Evolutionary conservation across 345 rosid species (phyloP).

Genomic region (Brassica rapa): DNA sequence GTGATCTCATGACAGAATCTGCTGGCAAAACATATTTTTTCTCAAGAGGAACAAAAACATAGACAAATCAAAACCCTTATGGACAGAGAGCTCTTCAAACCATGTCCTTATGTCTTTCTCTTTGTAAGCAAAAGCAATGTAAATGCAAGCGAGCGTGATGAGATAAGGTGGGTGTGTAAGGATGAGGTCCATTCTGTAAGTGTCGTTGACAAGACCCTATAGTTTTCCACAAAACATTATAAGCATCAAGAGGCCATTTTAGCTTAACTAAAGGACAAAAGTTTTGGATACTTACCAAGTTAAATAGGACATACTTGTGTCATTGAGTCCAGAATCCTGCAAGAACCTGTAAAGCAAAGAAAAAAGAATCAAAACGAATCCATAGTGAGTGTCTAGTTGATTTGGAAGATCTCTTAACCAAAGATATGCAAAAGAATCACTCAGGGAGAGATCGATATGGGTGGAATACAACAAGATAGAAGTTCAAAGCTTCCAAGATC

Average conservation of each 20-base stretch:
- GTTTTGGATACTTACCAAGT: conserved; percentile 58
- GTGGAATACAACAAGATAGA: conserved; percentile 87
- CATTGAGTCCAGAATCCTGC: conserved; percentile 81
- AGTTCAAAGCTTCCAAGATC: conserved; percentile 88
- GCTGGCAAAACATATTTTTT: neutral
- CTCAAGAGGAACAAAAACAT: conserved; percentile 1
- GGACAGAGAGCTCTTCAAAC: conserved; percentile 97
- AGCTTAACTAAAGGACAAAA: neutral
- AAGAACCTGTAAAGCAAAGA: conserved; percentile 55
- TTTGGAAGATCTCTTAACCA: conserved; percentile 4
- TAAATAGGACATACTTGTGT: conserved; percentile 66
- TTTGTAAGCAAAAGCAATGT: conserved; percentile 68
- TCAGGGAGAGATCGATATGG: no score
- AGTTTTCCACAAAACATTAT: no score
- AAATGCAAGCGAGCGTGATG: conserved; percentile 92
- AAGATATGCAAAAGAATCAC: conserved; percentile 48
- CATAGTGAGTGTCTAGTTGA: neutral
- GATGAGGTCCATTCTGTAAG: conserved; percentile 96
- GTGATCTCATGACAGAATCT: conserved; percentile 13
- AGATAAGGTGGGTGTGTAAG: conserved; percentile 86
- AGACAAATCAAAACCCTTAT: conserved; percentile 18
- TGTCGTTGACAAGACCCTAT: conserved; percentile 91
- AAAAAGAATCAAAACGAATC: no score
- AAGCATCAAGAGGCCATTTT: no score
- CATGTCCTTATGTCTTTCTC: conserved; percentile 84